Evolutionary conservation across 768 basidiomycete species (phyloP).

Genomic region (Scleroderma citrinum): DNA sequence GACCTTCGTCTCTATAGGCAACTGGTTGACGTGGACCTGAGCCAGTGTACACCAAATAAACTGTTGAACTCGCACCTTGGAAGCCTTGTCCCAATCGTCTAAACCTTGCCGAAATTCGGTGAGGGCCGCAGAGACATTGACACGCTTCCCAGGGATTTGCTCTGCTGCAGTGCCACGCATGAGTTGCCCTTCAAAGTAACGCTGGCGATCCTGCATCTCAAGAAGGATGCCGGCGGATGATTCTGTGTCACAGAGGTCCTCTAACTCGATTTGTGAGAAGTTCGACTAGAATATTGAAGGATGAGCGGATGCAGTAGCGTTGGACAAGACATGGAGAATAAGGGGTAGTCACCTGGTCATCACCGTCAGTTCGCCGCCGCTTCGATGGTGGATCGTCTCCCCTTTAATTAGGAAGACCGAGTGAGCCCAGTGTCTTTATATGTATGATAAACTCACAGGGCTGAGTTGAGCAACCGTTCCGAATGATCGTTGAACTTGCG

Average conservation of each 20-base stretch:
- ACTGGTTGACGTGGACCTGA: constrained; percentile 34
- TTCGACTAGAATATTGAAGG: constrained; percentile 7
- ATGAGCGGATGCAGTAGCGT: neutral
- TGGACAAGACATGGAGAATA: neutral
- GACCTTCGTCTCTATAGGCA: constrained; percentile 62
- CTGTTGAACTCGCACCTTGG: constrained; percentile 42
- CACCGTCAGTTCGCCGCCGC: constrained; percentile 46
- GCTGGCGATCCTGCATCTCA: constrained; percentile 81
- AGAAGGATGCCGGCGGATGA: constrained; percentile 64
- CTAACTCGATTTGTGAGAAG: constrained; percentile 68
- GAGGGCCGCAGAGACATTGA: constrained; percentile 46
- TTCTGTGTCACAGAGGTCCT: constrained; percentile 75
- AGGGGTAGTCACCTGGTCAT: constrained; percentile 36
- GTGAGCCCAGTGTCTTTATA: neutral
- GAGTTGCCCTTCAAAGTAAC: constrained; percentile 72
- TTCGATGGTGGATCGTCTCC: constrained; percentile 59
- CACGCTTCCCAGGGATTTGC: constrained; percentile 15
- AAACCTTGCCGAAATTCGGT: constrained; percentile 43
- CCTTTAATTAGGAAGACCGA: constrained; percentile 24
- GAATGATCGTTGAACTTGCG: constrained; percentile 98
- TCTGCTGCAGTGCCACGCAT: constrained; percentile 13
- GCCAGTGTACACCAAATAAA: no score
- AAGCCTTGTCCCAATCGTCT: constrained; percentile 54
- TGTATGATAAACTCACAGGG: constrained; percentile 45
- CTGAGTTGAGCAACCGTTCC: constrained; percentile 77